Conservation (phyloP, 805 yeast genomes). For the Lachancea waltii region DNA sequence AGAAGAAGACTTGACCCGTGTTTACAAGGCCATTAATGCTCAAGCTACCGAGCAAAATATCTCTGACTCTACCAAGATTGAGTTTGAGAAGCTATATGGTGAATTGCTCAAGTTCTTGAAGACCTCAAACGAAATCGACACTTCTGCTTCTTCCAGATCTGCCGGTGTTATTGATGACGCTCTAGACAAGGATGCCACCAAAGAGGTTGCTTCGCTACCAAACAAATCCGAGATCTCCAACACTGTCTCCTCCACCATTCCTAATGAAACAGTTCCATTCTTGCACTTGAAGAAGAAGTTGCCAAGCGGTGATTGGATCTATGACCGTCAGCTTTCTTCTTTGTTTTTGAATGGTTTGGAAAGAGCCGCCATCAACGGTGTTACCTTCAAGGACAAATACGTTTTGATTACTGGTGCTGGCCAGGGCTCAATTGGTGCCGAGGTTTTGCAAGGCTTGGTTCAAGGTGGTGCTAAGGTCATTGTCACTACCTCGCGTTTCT, state of each 20-base stretch:
- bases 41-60: slow-evolving; percentile 46
- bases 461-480: slow-evolving; percentile 98
- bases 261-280: slow-evolving; percentile 88
- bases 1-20: slow-evolving; percentile 76
- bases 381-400: slow-evolving; percentile 79
- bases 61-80: slow-evolving; percentile 58
- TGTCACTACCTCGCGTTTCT: slow-evolving; percentile 93
- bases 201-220: slow-evolving; percentile 81
- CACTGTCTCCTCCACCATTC: slow-evolving; percentile 67
- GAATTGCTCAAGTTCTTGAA: slow-evolving; percentile 65
- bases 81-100: slow-evolving; percentile 65
- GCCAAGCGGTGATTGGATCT: slow-evolving; percentile 70
- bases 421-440: slow-evolving; percentile 98
- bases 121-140: slow-evolving; percentile 62
- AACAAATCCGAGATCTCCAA: slow-evolving; percentile 60
- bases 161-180: slow-evolving; percentile 48
- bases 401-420: slow-evolving; percentile 98
- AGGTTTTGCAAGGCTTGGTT: slow-evolving; percentile 85
- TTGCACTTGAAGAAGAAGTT: slow-evolving; percentile 81
- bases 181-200: slow-evolving; percentile 48
- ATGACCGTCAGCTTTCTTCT: slow-evolving; percentile 72
- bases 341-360: slow-evolving; percentile 85
- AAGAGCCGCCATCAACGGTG: slow-evolving; percentile 89
- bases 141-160: slow-evolving; percentile 53
- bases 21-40: slow-evolving; percentile 73